These are phyloP conservation scores for Globisporangium polare DNA, from an alignment of 352 stramenopile species.

Conservation along the genomic window DNA sequence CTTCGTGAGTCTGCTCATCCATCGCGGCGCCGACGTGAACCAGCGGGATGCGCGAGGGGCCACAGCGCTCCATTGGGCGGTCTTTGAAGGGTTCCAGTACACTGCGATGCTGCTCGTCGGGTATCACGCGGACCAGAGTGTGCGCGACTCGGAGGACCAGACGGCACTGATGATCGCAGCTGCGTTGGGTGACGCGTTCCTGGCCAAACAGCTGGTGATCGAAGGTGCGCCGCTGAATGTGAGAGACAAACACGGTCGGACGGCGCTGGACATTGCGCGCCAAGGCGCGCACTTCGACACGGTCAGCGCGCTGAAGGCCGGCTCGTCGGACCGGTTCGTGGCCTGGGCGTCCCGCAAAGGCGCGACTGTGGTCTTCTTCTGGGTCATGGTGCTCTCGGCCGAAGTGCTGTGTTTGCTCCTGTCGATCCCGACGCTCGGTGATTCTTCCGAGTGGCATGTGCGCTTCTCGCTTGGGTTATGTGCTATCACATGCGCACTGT, in stretches of 20 bases:
- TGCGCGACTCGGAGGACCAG: conserved; percentile 69
- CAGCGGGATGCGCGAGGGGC: conserved; percentile 60
- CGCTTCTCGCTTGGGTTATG: conserved; percentile 33
- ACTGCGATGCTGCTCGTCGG: conserved; percentile 63
- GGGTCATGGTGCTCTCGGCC: conserved; percentile 42
- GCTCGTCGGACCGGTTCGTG: conserved; percentile 62
- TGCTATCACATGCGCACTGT: conserved; percentile 46
- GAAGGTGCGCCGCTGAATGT: conserved; percentile 64
- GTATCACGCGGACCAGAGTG: conserved; percentile 35
- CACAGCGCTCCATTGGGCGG: conserved; percentile 75
- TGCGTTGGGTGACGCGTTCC: conserved; percentile 71
- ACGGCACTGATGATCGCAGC: conserved; percentile 81
- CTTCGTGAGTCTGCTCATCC: conserved; percentile 65
- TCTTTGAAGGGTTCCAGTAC: conserved; percentile 86
- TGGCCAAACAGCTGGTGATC: conserved; percentile 81
- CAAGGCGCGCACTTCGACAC: conserved; percentile 71
- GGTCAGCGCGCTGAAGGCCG: conserved; percentile 56
- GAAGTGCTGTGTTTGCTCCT: conserved; percentile 54
- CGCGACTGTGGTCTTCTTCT: conserved; percentile 71
- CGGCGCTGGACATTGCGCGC: conserved; percentile 68
- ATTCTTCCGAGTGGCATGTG: conserved; percentile 22
- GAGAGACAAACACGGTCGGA: conserved; percentile 68
- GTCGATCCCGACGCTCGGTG: conserved; percentile 40
- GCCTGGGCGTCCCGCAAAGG: conserved; percentile 57
- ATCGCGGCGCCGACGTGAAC: conserved; percentile 63